Base-by-base conservation (phyloP, 495 filamentous ascomycete species). In the Stereocaulon alpinum region DNA sequence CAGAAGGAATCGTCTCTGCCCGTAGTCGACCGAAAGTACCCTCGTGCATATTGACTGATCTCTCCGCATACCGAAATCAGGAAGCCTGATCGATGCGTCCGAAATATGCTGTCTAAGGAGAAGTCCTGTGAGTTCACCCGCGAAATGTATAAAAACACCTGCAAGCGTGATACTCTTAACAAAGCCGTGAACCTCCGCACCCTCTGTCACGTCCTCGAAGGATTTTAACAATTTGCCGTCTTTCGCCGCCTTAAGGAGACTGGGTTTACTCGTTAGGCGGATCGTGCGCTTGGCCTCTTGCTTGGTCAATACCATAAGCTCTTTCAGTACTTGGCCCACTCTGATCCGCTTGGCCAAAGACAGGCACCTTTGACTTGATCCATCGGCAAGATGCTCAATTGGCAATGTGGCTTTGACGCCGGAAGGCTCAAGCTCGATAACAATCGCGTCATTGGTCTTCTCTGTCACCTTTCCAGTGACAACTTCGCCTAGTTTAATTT, bases 281-380 rank as follows among this genome's bases (percentile, higher is more conserved):
- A 96, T 82, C 32, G 86, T 78, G 30, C 82, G 81, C 49, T 83
- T 89, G 30, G 77, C 76, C 62, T 88, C 83, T 54, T 87, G 78
- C 65, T 91, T 95, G 49, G 86, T 82, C 24, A 97, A 69, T 29
- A 96, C 80, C 29, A 93, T 74, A n/a, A 98, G 74, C n/a, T 94
- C 86, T 24, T 81, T 80, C 56, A 96, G 73, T 34, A 77, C 85
- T 68, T 95, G 89, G 20, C 88, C 90, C 51, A 90, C 83, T 52
- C 87, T 81, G 44, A 95, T 82, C 66, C 85, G 86, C 63, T 87
- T 89, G 60, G 92, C 74, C 14, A 84, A 79, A 12, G 85, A 85
- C 53, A 75, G 74, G 55, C 84, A 85, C 72, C 95, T 96, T 55
- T 80, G 79, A 14, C 76, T 70, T 7, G 86, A 86, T 30, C 87